Evolutionary conservation across 2,329 filamentous ascomycete species (phyloP).

Genomic region (Sporothrix humicola): DNA sequence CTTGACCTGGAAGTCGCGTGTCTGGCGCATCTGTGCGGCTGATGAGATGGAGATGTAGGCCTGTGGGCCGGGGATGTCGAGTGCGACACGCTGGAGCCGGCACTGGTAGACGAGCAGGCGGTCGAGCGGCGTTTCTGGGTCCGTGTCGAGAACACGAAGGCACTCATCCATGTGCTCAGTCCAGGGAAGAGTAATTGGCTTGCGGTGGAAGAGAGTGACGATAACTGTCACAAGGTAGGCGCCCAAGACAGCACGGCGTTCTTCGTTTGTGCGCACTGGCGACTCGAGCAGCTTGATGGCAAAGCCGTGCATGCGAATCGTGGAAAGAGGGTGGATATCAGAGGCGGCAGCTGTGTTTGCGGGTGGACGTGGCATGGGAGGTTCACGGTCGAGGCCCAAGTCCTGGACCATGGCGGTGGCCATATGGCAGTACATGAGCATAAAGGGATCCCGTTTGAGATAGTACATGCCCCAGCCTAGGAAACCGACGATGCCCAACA

Average conservation of each 20-base stretch:
- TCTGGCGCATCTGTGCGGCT: constrained; percentile 15
- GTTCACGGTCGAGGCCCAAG: constrained; percentile 29
- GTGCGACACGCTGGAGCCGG: constrained; percentile 30
- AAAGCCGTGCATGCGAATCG: constrained; percentile 27
- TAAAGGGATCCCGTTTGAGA: constrained; percentile 27
- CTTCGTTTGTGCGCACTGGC: constrained; percentile 28
- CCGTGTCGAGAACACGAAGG: constrained; percentile 49
- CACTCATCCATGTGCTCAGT: constrained; percentile 64
- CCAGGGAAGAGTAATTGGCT: constrained; percentile 60
- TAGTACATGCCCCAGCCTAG: constrained; percentile 34
- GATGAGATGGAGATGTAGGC: constrained; percentile 3
- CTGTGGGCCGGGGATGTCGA: background rate
- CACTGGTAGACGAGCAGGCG: constrained; percentile 32
- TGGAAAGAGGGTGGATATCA: constrained; percentile 2
- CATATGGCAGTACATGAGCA: constrained; percentile 35
- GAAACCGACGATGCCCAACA: constrained; percentile 54
- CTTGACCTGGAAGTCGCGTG: constrained; percentile 30
- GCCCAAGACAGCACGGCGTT: constrained; percentile 29
- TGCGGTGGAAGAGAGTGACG: constrained; percentile 37
- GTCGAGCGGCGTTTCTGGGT: constrained; percentile 31
- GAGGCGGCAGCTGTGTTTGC: constrained; percentile 6
- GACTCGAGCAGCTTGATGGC: constrained; percentile 30
- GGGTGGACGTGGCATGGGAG: background rate
- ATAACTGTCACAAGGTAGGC: constrained; percentile 28
- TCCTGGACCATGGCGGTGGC: constrained; percentile 31